Evolutionary conservation across 208 protist species (phyloP).

Genomic region (Trypanosomatidae sp.): DNA sequence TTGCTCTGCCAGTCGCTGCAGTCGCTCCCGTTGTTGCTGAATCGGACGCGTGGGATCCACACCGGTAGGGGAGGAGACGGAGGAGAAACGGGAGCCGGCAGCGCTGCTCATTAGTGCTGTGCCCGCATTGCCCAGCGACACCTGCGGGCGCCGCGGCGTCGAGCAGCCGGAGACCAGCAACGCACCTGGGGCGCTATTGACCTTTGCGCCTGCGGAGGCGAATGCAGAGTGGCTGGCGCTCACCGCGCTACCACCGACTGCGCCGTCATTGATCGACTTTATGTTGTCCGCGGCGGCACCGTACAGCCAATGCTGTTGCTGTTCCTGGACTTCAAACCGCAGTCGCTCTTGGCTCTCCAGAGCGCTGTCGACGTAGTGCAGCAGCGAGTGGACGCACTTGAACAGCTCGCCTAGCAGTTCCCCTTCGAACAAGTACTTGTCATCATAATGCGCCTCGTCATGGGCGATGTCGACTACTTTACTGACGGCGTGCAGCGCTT

Average conservation of each 20-base stretch:
- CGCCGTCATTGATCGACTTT: not conserved
- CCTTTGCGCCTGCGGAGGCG: not conserved
- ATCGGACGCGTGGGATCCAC: conserved; percentile 9
- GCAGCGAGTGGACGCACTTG: conserved; percentile 41
- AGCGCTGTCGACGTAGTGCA: conserved; percentile 67
- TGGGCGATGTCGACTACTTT: conserved; percentile 38
- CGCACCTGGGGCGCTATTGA: not conserved
- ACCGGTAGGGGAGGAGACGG: not conserved
- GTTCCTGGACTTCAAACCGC: conserved; percentile 38
- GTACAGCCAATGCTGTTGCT: conserved; percentile 19
- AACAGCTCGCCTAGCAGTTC: conserved; percentile 56
- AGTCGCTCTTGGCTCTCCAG: conserved; percentile 69
- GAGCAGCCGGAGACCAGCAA: conserved; percentile 7
- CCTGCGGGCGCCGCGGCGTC: conserved; percentile 20
- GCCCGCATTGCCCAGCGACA: conserved; percentile 2
- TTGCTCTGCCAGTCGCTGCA: conserved; percentile 30
- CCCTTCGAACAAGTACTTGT: conserved; percentile 33
- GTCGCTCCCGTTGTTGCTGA: conserved; percentile 26
- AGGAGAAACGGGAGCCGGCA: conserved; percentile 15
- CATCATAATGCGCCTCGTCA: conserved; percentile 12
- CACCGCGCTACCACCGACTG: not conserved
- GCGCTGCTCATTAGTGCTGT: conserved; percentile 9
- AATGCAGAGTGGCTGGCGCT: not conserved
- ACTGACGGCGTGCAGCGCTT: conserved; percentile 49
- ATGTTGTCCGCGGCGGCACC: conserved; percentile 3